phyloP scores from a whole-genome alignment of 768 basidiomycete genomes.

The Naganishia vishniacii region DNA sequence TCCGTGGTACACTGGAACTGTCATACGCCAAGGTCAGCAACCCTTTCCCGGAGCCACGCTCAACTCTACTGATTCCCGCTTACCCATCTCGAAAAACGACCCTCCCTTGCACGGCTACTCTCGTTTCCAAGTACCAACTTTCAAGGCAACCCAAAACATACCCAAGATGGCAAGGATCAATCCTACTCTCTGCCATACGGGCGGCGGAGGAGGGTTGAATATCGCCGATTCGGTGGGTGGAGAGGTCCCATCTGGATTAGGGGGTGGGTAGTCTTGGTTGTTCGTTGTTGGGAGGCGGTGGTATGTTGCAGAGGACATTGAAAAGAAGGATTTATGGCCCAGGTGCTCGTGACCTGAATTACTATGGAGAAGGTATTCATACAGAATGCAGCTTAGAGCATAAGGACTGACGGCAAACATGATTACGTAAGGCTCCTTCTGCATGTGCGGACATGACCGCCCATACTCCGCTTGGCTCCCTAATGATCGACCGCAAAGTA shows the following conservation, averaged over 20 bases:
- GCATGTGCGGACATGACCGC: not conserved
- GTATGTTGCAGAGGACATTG: slow-evolving; percentile 7
- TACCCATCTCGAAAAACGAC: no score
- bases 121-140: not conserved
- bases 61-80: no score
- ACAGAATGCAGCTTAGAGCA: no score
- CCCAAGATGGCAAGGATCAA: not conserved
- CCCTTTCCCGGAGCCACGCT: no score
- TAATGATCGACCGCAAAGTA: not conserved
- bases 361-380: no score
- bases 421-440: no score
- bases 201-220: slow-evolving; percentile 8
- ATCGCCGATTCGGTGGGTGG: not conserved
- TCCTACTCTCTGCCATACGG: not conserved
- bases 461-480: not conserved
- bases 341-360: no score
- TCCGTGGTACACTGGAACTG: no score
- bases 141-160: slow-evolving; percentile 14
- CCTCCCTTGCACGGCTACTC: not conserved
- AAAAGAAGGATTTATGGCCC: not conserved
- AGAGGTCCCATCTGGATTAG: not conserved
- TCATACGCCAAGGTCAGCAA: no score
- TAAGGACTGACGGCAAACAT: no score
- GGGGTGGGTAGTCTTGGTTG: not conserved
- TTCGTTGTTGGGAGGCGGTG: slow-evolving; percentile 18